phyloP scores from a whole-genome alignment of 495 filamentous ascomycete genomes.

The Penicillium samsonianum region DNA sequence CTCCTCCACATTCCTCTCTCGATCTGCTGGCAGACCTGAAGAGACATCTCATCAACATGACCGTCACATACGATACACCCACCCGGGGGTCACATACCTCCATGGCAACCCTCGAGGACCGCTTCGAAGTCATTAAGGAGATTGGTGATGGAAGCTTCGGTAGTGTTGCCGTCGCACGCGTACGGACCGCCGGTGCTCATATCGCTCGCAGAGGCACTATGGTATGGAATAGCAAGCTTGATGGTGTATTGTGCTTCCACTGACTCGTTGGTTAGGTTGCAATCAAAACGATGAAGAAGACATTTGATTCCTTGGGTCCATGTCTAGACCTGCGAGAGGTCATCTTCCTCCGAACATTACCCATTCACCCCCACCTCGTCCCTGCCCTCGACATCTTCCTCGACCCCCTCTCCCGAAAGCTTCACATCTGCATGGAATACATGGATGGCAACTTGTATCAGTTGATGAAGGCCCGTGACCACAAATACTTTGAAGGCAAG shows the following conservation, averaged over 20 bases:
- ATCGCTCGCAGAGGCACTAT: constrained; percentile 89
- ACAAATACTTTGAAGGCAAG: constrained; percentile 83
- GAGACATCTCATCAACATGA: constrained; percentile 58
- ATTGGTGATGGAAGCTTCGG: constrained; percentile 99
- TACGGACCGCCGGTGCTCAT: constrained; percentile 83
- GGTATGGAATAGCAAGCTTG: constrained; percentile 53
- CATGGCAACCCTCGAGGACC: constrained; percentile 68
- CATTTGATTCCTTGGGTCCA: constrained; percentile 85
- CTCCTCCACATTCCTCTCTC: constrained; percentile 20
- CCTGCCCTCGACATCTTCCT: constrained; percentile 98
- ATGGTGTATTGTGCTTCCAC: neutral
- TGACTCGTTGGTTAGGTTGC: constrained; percentile 68
- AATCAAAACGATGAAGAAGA: constrained; percentile 99
- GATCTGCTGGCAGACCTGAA: constrained; percentile 50
- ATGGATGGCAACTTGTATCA: constrained; percentile 99
- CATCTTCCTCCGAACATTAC: constrained; percentile 89
- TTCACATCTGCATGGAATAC: constrained; percentile 99
- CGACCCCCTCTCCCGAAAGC: constrained; percentile 89
- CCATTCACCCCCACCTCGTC: constrained; percentile 85
- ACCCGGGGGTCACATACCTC: constrained; percentile 55
- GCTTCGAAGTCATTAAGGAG: constrained; percentile 96
- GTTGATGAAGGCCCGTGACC: constrained; percentile 96
- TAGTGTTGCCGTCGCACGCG: constrained; percentile 88
- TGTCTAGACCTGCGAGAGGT: constrained; percentile 95
- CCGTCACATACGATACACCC: constrained; percentile 64